A percentile compares a stretch with the other conserved stretches of the same genome.
These are phyloP conservation scores for Pythium volutum DNA, from an alignment of 352 stramenopile species.

Conservation along the genomic window DNA sequence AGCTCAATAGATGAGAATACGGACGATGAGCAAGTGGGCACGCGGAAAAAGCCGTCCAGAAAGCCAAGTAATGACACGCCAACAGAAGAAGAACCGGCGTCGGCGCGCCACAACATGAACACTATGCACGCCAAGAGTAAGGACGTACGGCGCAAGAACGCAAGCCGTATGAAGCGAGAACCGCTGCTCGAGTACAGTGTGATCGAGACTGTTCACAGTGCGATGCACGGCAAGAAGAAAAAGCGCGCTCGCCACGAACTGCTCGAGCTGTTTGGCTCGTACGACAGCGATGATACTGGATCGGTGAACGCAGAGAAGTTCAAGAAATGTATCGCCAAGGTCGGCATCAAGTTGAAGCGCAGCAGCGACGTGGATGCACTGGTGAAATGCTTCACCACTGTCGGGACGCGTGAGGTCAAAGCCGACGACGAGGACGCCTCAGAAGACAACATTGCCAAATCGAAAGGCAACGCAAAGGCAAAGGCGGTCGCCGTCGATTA, in stretches of 20 bases:
- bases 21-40: neutral
- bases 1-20: neutral
- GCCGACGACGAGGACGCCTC: constrained; percentile 11
- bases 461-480: constrained; percentile 12
- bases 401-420: neutral
- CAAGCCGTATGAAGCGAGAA: constrained; percentile 45
- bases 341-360: constrained; percentile 45
- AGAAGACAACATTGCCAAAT: constrained; percentile 13
- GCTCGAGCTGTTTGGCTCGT: constrained; percentile 46
- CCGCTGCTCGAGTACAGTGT: constrained; percentile 41
- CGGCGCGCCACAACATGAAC: constrained; percentile 18
- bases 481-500: constrained; percentile 41
- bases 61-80: constrained; percentile 6
- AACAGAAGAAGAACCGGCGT: constrained; percentile 11
- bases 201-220: constrained; percentile 52
- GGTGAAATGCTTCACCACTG: constrained; percentile 32
- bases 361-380: constrained; percentile 34
- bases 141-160: constrained; percentile 20
- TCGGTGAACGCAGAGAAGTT: constrained; percentile 41
- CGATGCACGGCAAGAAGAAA: constrained; percentile 41
- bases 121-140: constrained; percentile 21
- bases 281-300: constrained; percentile 39
- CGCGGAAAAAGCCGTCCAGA: neutral
- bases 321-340: constrained; percentile 55
- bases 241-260: constrained; percentile 40